Evolutionary conservation across 805 yeast species (phyloP), one percentile per base, ranked within the genome.

Genomic region (Yamadazyma akitaensis): DNA sequence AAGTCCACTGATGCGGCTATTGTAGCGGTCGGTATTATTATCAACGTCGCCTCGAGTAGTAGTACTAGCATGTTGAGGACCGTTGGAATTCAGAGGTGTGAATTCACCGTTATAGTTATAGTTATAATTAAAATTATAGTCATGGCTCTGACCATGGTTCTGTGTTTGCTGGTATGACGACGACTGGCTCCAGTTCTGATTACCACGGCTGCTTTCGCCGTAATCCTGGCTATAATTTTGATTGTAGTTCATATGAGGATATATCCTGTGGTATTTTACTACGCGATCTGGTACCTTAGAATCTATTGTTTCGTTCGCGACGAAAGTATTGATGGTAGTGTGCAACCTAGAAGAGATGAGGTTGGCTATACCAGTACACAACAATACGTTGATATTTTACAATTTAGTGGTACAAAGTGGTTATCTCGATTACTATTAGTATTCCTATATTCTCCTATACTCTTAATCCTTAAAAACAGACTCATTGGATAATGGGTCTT

Each of bases 401-500:
- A 21, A 21, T 21, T 21, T 4, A 21, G 24, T 21, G n/a, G 32
- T 28, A 28, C 32, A 28, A 4, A 28, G 32, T 5, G 10, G 4
- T 28, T 5, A 28, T 28, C 10, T 28, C 32, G n/a, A 12, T 28
- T 28, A 28, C n/a, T 4, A 28, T 28, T 11, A 12, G n/a, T 28
- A 13, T 24, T 13, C 32, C n/a, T 28, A 28, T 28, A 13, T 24
- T 13, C 32, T 28, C 12, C n/a, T 28, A 28, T 4, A 12, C 12
- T 28, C 32, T 31, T 41, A 26, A 18, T 48, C 18, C 58, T 68
- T 88, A 71, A 90, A 90, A 52, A 90, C 66, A 24, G 79, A 80
- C 50, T 80, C 88, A 63, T 88, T 86, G 24, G 91, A 80, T 59
- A 90, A 77, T 46, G 97, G 97, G 66, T 90, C 96, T 46, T 78